Conservation (phyloP, 2,329 filamentous ascomycete species). For the Lizonia empirigonia region DNA sequence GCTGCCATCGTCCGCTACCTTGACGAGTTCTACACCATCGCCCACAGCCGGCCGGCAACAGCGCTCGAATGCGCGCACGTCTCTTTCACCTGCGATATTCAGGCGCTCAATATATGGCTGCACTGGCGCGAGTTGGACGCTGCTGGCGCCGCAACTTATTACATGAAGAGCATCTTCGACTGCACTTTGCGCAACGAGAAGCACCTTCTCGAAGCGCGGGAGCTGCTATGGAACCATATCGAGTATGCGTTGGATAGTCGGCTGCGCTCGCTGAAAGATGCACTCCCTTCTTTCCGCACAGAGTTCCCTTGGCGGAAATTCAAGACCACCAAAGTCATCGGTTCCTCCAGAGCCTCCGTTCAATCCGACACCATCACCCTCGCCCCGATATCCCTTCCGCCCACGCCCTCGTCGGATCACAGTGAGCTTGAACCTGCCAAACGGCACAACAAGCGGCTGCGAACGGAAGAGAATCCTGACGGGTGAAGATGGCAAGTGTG, state of each 20-base stretch:
- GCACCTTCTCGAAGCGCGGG: conserved; percentile 9
- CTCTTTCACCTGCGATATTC: conserved; percentile 14
- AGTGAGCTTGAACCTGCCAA: neutral
- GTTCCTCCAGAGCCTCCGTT: conserved; percentile 3
- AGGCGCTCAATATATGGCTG: conserved; percentile 15
- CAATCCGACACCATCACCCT: neutral
- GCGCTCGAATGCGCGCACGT: conserved; percentile 14
- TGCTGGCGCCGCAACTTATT: conserved; percentile 6
- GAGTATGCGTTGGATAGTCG: conserved; percentile 12
- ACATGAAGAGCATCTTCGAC: conserved; percentile 20
- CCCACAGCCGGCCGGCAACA: conserved; percentile 3
- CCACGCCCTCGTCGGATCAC: conserved; percentile 3
- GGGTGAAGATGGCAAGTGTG: no score
- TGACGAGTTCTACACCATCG: neutral
- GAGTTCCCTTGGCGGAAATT: conserved; percentile 8
- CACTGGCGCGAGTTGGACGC: conserved; percentile 15
- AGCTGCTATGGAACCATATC: conserved; percentile 17
- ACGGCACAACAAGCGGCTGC: neutral
- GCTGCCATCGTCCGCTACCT: neutral
- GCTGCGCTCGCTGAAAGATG: conserved; percentile 11
- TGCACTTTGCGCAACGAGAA: conserved; percentile 16
- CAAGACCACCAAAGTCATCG: conserved; percentile 7
- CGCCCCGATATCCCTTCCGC: conserved; percentile 2
- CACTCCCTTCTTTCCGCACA: conserved; percentile 6
- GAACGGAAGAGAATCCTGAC: conserved; percentile 2